These are phyloP conservation scores for Phytophthora capsici DNA, from an alignment of 352 stramenopile species.

Conservation along the genomic window DNA sequence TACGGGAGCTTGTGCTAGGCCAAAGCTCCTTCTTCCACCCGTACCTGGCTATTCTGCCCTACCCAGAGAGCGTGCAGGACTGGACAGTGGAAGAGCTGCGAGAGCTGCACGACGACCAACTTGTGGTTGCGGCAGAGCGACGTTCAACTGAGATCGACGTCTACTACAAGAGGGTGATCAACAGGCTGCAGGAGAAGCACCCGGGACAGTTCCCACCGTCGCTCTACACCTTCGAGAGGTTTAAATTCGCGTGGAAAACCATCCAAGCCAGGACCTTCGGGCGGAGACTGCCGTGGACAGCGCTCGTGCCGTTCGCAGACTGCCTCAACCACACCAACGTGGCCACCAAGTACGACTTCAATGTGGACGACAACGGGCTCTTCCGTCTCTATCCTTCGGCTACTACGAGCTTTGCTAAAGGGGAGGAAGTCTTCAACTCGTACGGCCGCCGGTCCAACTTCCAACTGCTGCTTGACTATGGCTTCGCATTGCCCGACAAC, in stretches of 20 bases:
- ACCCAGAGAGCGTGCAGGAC: constrained; percentile 80
- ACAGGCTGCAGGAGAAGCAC: constrained; percentile 53
- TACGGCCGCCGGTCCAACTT: constrained; percentile 91
- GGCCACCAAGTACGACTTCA: constrained; percentile 88
- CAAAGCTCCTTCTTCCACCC: constrained; percentile 87
- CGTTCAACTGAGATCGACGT: constrained; percentile 64
- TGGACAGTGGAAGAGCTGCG: constrained; percentile 75
- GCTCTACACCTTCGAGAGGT: constrained; percentile 71
- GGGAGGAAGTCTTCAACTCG: constrained; percentile 91
- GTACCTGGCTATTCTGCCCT: constrained; percentile 86
- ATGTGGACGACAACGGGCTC: constrained; percentile 53
- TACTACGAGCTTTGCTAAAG: constrained; percentile 56
- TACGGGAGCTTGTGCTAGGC: constrained; percentile 70
- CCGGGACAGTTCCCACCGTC: constrained; percentile 51
- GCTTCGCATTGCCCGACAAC: constrained; percentile 90
- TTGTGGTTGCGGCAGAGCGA: constrained; percentile 52
- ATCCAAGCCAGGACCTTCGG: constrained; percentile 93
- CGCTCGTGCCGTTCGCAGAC: constrained; percentile 93
- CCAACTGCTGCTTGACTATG: constrained; percentile 92
- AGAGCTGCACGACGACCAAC: constrained; percentile 73
- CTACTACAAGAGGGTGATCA: constrained; percentile 63
- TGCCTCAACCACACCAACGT: constrained; percentile 93
- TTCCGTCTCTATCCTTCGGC: constrained; percentile 81
- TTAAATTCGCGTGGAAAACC: constrained; percentile 89
- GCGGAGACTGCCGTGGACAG: constrained; percentile 87